These are phyloP conservation scores for Strombidium stylifer DNA, from an alignment of 73 alveolate genomes.

Conservation along the genomic window DNA sequence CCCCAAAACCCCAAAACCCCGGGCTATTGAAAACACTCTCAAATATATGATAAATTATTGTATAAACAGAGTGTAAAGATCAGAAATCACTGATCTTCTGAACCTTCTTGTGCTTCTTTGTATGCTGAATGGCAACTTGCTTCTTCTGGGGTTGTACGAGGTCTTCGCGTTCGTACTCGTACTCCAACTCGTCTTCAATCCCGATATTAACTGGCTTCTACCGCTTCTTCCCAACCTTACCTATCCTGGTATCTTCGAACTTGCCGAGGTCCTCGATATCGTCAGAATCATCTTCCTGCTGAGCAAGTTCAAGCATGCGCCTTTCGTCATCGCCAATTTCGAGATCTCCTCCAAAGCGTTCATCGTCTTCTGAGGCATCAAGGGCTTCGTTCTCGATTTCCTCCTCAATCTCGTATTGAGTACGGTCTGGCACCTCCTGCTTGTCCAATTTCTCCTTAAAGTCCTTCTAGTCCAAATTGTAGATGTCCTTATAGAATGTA, in stretches of 20 bases:
- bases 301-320: no score
- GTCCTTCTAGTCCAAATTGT: constrained; percentile 86
- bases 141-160: constrained; percentile 2
- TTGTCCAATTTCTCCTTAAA: constrained; percentile 78
- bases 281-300: no score
- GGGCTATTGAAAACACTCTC: no score
- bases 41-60: no score
- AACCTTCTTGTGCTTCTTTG: neutral
- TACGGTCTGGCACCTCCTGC: constrained; percentile 76
- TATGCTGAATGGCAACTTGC: neutral
- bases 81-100: no score
- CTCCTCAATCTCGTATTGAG: constrained; percentile 74
- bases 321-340: no score
- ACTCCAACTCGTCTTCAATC: constrained; percentile 12
- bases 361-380: constrained; percentile 66
- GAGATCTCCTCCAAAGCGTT: constrained; percentile 58
- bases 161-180: constrained; percentile 54
- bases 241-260: constrained; percentile 7
- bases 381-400: constrained; percentile 72
- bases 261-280: constrained; percentile 68
- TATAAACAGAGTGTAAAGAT: no score
- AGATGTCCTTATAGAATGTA: constrained; percentile 73
- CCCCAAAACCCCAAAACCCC: no score
- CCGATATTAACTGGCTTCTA: constrained; percentile 49
- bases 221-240: constrained; percentile 36